Evolutionary conservation across 2,329 filamentous ascomycete genomes (phyloP), one percentile per base, ranked within the genome.

Genomic region (Calonectria montana): DNA sequence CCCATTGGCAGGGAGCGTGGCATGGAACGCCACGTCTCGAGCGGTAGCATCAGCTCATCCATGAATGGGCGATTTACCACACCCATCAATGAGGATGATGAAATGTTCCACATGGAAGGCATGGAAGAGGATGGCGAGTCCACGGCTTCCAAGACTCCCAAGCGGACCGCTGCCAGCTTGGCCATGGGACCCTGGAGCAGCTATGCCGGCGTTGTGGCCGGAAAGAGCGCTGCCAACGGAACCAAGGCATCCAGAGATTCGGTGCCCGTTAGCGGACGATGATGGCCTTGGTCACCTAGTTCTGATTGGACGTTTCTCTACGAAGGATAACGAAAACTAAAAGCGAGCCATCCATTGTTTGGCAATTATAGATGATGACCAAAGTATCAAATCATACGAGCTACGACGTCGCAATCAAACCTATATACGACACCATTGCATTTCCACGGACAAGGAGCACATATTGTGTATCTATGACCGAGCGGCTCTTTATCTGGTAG

Each of bases 11-110:
- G 82, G 71, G 82, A 85, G 47, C 84, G 87, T 67, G 80, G 81
- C 15, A 84, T 86, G 65, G 90, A 92, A 76, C 86, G 90, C 59
- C 90, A 91, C 79, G 85, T 91, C 41, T 92, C 90, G 76, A 90
- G 87, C 68, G 87, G 87, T 35, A 91, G 90, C 75, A 87, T 91
- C 76, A 86, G 88, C 75, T 90, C 88, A 59, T 87, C 83, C 23
- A 83, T 84, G 45, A 89, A 86, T 45, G 89, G 89, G 23, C 85
- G 91, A 18, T 91, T 91, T 79, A 90, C 90, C 2, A 92, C 90
- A 1, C 90, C 90, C 3, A 92, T 92, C 73, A 90, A 92, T 71
- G 91, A 92, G 78, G 91, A 92, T 76, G 90, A 92, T 67, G 86
- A 89, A 4, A 88, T 90, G 29, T 91, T 92, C 74, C 88, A 92